Conservation (phyloP, 345 rosid genomes). For the Mercurialis annua region DNA sequence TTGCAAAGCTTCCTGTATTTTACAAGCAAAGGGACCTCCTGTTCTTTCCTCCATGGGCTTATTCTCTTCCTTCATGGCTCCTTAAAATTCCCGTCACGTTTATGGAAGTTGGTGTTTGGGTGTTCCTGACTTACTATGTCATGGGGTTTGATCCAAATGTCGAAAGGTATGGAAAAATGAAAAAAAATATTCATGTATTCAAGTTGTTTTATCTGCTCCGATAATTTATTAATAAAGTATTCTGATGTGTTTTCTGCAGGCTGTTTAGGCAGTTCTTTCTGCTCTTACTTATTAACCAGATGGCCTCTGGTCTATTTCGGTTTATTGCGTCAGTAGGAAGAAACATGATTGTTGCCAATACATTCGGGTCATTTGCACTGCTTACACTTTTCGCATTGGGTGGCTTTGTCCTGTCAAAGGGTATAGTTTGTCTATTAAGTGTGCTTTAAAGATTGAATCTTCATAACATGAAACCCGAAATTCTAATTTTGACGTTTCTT, state of each 20-base stretch:
- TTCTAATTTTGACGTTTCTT: neutral
- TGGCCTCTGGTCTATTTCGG: conserved; percentile 63
- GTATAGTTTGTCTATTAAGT: conserved; percentile 19
- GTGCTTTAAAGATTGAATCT: neutral
- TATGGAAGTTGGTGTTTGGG: conserved; percentile 59
- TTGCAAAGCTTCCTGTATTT: conserved; percentile 77
- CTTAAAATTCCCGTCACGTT: conserved; percentile 67
- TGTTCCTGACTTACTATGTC: conserved; percentile 64
- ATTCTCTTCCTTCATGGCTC: conserved; percentile 77
- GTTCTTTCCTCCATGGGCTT: conserved; percentile 81
- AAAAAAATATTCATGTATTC: neutral
- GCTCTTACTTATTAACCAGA: conserved; percentile 51
- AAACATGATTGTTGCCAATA: conserved; percentile 53
- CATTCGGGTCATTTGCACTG: conserved; percentile 58
- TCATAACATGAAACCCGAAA: neutral
- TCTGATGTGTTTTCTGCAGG: neutral
- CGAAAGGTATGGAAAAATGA: conserved; percentile 45
- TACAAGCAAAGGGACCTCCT: conserved; percentile 75
- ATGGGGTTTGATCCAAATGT: conserved; percentile 67
- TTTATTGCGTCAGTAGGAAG: conserved; percentile 54
- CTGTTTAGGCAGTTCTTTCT: conserved; percentile 51
- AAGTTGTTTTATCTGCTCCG: neutral
- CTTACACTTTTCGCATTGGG: conserved; percentile 45
- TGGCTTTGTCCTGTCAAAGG: conserved; percentile 64
- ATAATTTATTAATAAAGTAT: neutral